Evolutionary conservation across 2,329 filamentous ascomycete species (phyloP), one percentile per base, ranked within the genome.

Genomic region (Thermomyces lanuginosus): DNA sequence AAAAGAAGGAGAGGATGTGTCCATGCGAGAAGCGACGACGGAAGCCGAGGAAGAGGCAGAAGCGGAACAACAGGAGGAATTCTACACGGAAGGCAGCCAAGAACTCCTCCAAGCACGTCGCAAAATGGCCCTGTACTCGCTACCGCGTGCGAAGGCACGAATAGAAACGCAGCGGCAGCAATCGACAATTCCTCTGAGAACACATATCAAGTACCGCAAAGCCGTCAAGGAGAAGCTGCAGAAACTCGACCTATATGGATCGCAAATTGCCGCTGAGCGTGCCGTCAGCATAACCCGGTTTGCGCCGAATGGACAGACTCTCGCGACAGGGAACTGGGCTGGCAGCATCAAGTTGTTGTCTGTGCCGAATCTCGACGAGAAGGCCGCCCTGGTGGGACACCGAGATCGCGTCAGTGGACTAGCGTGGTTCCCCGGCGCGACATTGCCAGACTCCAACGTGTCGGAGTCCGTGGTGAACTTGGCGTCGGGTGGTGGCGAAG

Each of bases 261-360:
- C 81, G 46, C 89, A 98, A 54, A 86, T 82, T 32, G 82, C 83
- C 1, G 83, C 82, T 26, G 84, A 95, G 39, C 67, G 89, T 20
- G 80, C 92, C 11, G 72, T 98, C 29, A 86, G 83, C 52, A 86
- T 95, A 56, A 81, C 82, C 24, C 72, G 89, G 30, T 84, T 98
- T 55, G 75, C 86, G 5, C 89, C 89, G 1, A 77, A 79, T 42
- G 80, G 82, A 9, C 65, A 86, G 48, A 64, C 77, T 6, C 67
- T 95, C 18, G 89, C 86, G 3, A 80, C 82, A 2, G 89, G 89
- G 20, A 92, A 91, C 45, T 95, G 84, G 82, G 79, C 75, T 27
- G 89, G 89, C 27, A 76, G 80, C 26, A 74, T 98, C 37, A 86
- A 83, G 43, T 58, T 98, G 31, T 67, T 95, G 32, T 72, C 77